Evolutionary conservation across 1,284 basidiomycete genomes (phyloP), one percentile per base, ranked within the genome.

Genomic region (Leccinum variabile): DNA sequence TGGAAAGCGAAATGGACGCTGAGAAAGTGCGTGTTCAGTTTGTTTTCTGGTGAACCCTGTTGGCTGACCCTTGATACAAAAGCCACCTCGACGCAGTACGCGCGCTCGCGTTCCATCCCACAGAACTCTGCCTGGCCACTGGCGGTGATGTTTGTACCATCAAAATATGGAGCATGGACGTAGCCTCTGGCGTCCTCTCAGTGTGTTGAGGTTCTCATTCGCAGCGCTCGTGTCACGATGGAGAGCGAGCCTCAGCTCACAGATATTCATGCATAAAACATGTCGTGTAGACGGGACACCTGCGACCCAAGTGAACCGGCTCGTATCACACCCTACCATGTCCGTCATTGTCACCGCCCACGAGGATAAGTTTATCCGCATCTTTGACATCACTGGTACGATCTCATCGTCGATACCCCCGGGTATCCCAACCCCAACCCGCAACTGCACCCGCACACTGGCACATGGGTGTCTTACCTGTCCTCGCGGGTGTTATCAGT

Each of bases 91-190:
- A 98, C 76, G 88, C 94, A 30, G 95, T 98, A 39, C 88, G 95
- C 56, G 89, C 94, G 10, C 81, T 98, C 28, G 88, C 91, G 0
- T 97, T 97, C 81, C 91, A 95, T 73, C 91, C 90, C 1, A 89
- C 81, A 35, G 91, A 94, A 67, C 78, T 94, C 56, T 88, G 90
- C 64, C 80, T 98, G 52, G 94, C 93, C 10, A 95, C 93, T 50
- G 97, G 92, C 44, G 93, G 94, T 46, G 96, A 98, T 76, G 97
- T 99, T 75, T 92, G 87, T 75, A 97, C 95, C 13, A 90, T 99
- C 68, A 99, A 98, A 78, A 87, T 98, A 65, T 99, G 97, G 97
- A 84, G 91, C 65, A 84, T 95, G 80, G 91, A 94, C 68, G 84
- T 89, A 28, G 78, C 84, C 39, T 68, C 79, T 94, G 62, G 84